Evolutionary conservation across 805 yeast genomes (phyloP).

Genomic region (Spathaspora girioi): DNA sequence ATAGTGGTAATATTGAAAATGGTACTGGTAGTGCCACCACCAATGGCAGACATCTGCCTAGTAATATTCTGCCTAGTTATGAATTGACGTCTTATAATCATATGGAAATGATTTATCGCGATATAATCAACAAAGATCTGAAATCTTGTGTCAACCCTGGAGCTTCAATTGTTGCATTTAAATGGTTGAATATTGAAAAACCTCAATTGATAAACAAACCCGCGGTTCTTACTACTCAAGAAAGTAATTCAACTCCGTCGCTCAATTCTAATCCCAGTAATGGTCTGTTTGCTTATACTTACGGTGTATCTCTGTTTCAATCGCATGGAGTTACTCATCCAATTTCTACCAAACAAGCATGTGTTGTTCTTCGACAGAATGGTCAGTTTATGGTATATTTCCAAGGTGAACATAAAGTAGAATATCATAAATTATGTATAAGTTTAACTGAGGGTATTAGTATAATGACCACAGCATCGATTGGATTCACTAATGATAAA

Average conservation of each 20-base stretch:
- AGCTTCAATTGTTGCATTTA: conserved; percentile 43
- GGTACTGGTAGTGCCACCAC: conserved; percentile 19
- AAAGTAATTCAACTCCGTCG: background rate
- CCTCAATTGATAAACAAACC: conserved; percentile 59
- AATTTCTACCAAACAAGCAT: conserved; percentile 61
- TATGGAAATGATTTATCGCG: conserved; percentile 47
- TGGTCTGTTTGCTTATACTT: conserved; percentile 36
- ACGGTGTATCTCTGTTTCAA: conserved; percentile 56
- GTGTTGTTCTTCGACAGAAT: conserved; percentile 59
- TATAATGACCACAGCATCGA: conserved; percentile 34
- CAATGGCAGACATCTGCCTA: background rate
- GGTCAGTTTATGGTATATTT: conserved; percentile 60
- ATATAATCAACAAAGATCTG: conserved; percentile 18
- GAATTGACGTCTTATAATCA: conserved; percentile 43
- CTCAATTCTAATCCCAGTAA: background rate
- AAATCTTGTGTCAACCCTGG: conserved; percentile 10
- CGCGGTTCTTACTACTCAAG: conserved; percentile 35
- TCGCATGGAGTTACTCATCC: conserved; percentile 69
- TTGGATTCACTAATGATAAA: conserved; percentile 52
- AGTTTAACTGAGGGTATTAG: conserved; percentile 23
- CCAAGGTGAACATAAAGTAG: conserved; percentile 62
- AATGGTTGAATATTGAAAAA: conserved; percentile 76
- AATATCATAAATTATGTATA: conserved; percentile 41
- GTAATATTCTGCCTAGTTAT: conserved; percentile 23
- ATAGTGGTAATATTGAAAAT: conserved; percentile 7